Evolutionary conservation across 2,329 filamentous ascomycete genomes (phyloP), one percentile per base, ranked within the genome.

Genomic region (Ophiostoma ips): DNA sequence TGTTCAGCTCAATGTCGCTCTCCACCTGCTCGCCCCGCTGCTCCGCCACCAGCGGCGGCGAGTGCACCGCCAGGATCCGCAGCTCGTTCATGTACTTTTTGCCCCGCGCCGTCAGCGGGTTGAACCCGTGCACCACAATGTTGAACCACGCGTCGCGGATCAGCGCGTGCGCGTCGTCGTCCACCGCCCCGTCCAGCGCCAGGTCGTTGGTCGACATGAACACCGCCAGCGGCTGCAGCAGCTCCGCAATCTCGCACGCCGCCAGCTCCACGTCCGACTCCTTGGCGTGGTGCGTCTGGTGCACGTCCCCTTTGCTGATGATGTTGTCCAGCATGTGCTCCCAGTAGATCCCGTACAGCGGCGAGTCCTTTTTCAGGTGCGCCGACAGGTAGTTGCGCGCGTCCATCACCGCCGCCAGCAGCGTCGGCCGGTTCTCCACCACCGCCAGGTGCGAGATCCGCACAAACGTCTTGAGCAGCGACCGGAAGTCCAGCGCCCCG

Each of bases 61-160:
- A 95, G 64, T 95, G 82, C 48, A 87, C 79, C 2, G 94, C 90
- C 62, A 99, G 81, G 34, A 86, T 72, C 21, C 85, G 80, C 18
- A 99, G 72, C 61, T 95, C 88, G 51, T 83, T 75, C 46, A 81
- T 66, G 58, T 94, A 79, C 56, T 78, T 77, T 61, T 81, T 83
- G 16, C 83, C 85, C 50, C 84, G 77, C 15, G 81, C 76, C 0
- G 87, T 90, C 15, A 76, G 76, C 11, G 83, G 73, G 10, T 81
- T 83, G 62, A 96, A 94, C 5, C 89, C 92, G 63, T 98, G 92
- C 1, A 95, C 84, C 19, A 89, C 86, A 55, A 96, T 87, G 60
- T 98, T 99, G 68, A 95, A 96, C 92, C 92, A 99, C 5, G 87
- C 87, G 70, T 98, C 89, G 48, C 90, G 81, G 57, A 92, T 76